These are phyloP conservation scores for Paramecium pentaurelia DNA, from an alignment of 73 alveolate genomes.

Conservation along the genomic window DNA sequence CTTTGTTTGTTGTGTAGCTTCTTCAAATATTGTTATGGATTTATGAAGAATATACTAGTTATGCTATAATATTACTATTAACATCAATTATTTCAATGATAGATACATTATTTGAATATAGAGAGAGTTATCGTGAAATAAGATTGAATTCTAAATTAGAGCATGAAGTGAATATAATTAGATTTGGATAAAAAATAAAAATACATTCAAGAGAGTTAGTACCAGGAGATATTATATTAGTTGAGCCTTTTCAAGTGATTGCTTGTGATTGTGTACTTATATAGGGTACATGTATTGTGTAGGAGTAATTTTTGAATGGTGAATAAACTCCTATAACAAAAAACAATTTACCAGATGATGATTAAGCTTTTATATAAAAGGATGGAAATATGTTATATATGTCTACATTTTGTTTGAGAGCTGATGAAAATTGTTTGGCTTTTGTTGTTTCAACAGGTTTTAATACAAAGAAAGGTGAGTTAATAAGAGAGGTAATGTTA, in stretches of 20 bases:
- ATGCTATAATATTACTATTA: background rate
- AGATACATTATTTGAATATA: background rate
- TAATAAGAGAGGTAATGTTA: slow-evolving; percentile 3
- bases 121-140: background rate
- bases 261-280: slow-evolving; percentile 33
- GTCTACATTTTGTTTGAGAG: slow-evolving; percentile 22
- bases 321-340: slow-evolving; percentile 2
- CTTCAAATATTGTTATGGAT: slow-evolving; percentile 20
- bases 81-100: slow-evolving; percentile 1
- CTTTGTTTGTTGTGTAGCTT: slow-evolving; percentile 7
- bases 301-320: slow-evolving; percentile 9
- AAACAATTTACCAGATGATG: background rate
- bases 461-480: slow-evolving; percentile 1
- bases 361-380: background rate
- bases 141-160: background rate
- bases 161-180: background rate
- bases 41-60: slow-evolving; percentile 25
- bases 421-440: slow-evolving; percentile 17
- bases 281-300: background rate
- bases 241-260: background rate
- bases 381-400: background rate
- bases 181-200: background rate
- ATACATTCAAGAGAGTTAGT: background rate
- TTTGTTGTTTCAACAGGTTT: slow-evolving; percentile 36
- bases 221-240: slow-evolving; percentile 14